A percentile compares a stretch with the other conserved stretches of the same genome.
Conservation (phyloP, 2,329 filamentous ascomycete genomes). For the Phialemoniopsis sp. region DNA sequence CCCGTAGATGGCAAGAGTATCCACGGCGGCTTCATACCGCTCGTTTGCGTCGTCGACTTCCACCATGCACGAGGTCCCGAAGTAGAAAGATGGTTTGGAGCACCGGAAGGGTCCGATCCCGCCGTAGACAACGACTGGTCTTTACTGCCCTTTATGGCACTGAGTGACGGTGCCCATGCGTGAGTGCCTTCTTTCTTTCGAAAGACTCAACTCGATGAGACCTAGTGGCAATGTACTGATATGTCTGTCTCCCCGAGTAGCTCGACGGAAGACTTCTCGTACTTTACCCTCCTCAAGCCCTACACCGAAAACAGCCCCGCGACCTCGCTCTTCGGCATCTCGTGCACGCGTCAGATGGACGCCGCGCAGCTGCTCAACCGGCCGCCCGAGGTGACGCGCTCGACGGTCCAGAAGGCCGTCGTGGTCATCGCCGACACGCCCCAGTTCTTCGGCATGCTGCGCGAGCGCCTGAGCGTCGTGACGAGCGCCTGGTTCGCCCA, state of each 20-base stretch:
- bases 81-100: constrained; percentile 88
- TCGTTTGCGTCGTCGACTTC: constrained; percentile 79
- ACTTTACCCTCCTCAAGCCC: constrained; percentile 83
- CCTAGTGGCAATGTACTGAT: background rate
- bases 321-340: constrained; percentile 91
- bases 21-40: constrained; percentile 49
- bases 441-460: constrained; percentile 83
- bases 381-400: constrained; percentile 88
- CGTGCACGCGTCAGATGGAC: constrained; percentile 89
- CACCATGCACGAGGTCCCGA: constrained; percentile 87
- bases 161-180: constrained; percentile 94
- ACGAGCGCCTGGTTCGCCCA: constrained; percentile 97
- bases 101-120: constrained; percentile 69
- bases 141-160: constrained; percentile 90
- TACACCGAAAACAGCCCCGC: constrained; percentile 60
- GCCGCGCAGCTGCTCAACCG: constrained; percentile 71
- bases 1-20: background rate
- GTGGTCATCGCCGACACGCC: constrained; percentile 92
- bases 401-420: constrained; percentile 96
- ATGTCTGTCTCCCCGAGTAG: constrained; percentile 32
- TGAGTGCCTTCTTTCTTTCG: too few relatives aligned
- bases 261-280: constrained; percentile 93
- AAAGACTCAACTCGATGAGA: too few relatives aligned
- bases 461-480: constrained; percentile 84
- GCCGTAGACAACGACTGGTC: constrained; percentile 84